phyloP scores from a whole-genome alignment of 164 flowering plant species.

The Brasenia schreberi region DNA sequence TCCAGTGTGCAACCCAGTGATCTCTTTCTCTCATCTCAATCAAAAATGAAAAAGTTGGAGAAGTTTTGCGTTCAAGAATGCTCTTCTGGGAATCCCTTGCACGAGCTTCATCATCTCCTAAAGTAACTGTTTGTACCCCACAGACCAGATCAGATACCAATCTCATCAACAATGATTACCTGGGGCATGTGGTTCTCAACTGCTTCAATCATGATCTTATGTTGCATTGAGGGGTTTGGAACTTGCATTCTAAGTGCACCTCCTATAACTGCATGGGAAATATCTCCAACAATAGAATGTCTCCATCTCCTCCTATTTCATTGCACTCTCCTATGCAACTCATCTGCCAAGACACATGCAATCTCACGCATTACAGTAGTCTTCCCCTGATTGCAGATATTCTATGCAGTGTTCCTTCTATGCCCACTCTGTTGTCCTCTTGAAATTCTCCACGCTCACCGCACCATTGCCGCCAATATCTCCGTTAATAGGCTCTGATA shows the following conservation, averaged over 20 bases:
- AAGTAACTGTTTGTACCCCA: constrained; percentile 50
- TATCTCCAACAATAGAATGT: too few relatives aligned
- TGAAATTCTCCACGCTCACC: constrained; percentile 26
- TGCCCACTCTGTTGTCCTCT: constrained; percentile 65
- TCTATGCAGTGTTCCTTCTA: constrained; percentile 63
- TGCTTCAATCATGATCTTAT: constrained; percentile 67
- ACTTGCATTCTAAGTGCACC: constrained; percentile 70
- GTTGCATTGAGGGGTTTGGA: constrained; percentile 54
- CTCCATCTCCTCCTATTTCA: constrained; percentile 1
- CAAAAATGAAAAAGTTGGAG: constrained; percentile 60
- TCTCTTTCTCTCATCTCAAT: constrained; percentile 70
- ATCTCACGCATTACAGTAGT: constrained; percentile 71
- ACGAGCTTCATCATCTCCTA: constrained; percentile 64
- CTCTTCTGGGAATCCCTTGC: constrained; percentile 50
- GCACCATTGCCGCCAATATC: too few relatives aligned
- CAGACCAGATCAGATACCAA: constrained; percentile 50
- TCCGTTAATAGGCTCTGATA: too few relatives aligned
- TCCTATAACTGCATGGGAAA: constrained; percentile 62
- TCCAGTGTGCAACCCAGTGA: constrained; percentile 54
- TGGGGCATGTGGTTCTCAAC: constrained; percentile 82
- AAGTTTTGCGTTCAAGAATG: constrained; percentile 55
- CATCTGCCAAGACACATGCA: constrained; percentile 54
- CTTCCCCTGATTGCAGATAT: constrained; percentile 74
- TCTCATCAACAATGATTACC: constrained; percentile 70
- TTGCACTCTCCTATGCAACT: constrained; percentile 64